Evolutionary conservation across 1,284 basidiomycete genomes (phyloP), one percentile per base, ranked within the genome.

Genomic region (Phlebopus sp.): DNA sequence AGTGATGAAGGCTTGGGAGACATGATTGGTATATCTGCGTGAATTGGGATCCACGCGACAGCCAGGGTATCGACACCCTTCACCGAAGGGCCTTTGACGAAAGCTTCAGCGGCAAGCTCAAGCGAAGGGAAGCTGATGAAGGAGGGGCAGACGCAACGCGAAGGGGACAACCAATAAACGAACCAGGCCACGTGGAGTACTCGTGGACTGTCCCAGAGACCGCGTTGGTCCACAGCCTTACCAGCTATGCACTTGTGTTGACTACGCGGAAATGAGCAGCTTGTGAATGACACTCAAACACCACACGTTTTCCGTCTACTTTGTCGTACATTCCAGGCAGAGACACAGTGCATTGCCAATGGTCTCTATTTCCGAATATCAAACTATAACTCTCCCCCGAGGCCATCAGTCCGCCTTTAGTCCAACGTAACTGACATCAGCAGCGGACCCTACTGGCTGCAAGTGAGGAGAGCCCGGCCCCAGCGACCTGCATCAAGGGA

Each of bases 401-500:
- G 8, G n/a, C n/a, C n/a, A n/a, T 48, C 47, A 66, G 34, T 59
- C 63, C 47, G 35, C 48, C 50, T 59, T 48, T 31, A 46, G 55
- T 1, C 13, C 38, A 29, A 59, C 50, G 27, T 42, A 15, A 1
- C 52, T 57, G 50, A 54, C 60, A 25, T 64, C 51, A 4, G 62
- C 52, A 41, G 35, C 42, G 6, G 55, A 52, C 31, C 63, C 63
- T 5, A 65, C 59, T 21, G 62, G 46, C 34, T 64, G 62, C 38
- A 68, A 43, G 52, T 65, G 65, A 17, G 63, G 67, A 15, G 63
- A 65, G 1, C 56, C 64, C 19, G 64, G 63, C 17, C 67, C 63
- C 6, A 65, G 37, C 3, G 61, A 58, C 44, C 63, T 65, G 41
- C 4, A 37, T 29, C 25, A 51, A 30, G 14, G n/a, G 31, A 32